Percentiles rank a stretch among this genome's conserved stretches.
phyloP scores from a whole-genome alignment of 2,329 filamentous ascomycete species.

The Fusarium continuum region DNA sequence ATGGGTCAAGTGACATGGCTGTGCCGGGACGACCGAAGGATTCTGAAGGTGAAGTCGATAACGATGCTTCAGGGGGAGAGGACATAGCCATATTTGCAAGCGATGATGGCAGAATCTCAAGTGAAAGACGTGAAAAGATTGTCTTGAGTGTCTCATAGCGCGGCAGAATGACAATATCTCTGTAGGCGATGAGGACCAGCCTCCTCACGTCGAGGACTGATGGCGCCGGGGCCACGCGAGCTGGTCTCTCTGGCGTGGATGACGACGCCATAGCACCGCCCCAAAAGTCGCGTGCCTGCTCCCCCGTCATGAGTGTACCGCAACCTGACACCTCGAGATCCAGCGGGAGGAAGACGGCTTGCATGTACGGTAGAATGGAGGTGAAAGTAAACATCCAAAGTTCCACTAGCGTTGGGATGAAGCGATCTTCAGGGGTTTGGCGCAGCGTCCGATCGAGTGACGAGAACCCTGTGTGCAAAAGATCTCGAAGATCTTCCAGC shows the following conservation, averaged over 20 bases:
- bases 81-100: slow-evolving; percentile 61
- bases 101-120: slow-evolving; percentile 75
- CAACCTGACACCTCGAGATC: slow-evolving; percentile 92
- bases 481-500: slow-evolving; percentile 78
- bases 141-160: slow-evolving; percentile 88
- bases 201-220: slow-evolving; percentile 83
- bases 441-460: slow-evolving; percentile 86
- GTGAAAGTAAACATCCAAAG: slow-evolving; percentile 96
- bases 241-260: slow-evolving; percentile 44
- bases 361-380: slow-evolving; percentile 88
- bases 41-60: slow-evolving; percentile 63
- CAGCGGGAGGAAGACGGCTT: slow-evolving; percentile 91
- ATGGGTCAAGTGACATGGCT: slow-evolving; percentile 77
- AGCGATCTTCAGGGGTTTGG: slow-evolving; percentile 80
- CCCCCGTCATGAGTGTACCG: slow-evolving; percentile 78
- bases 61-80: slow-evolving; percentile 62
- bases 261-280: slow-evolving; percentile 67
- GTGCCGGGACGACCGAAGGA: slow-evolving; percentile 72
- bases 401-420: slow-evolving; percentile 91
- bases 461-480: slow-evolving; percentile 82
- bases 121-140: slow-evolving; percentile 87
- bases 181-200: slow-evolving; percentile 86
- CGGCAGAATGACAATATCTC: slow-evolving; percentile 87
- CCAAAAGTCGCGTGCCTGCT: slow-evolving; percentile 92
- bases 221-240: slow-evolving; percentile 58